Percentiles rank a stretch among this genome's conserved stretches.
Evolutionary conservation across 352 stramenopile genomes (phyloP).

Genomic region (Phytophthora citrophthora): DNA sequence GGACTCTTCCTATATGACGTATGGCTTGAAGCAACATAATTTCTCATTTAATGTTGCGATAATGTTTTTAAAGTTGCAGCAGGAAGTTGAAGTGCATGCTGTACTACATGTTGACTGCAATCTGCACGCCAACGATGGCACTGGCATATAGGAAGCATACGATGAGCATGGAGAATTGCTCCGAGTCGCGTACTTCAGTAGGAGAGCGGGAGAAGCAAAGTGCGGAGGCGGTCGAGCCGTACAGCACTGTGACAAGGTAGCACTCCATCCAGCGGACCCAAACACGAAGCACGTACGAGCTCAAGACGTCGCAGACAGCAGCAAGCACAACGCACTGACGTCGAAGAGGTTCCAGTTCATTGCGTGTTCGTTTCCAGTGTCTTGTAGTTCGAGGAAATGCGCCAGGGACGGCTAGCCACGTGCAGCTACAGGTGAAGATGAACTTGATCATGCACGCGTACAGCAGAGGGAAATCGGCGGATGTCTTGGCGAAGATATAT

Average conservation of each 20-base stretch:
- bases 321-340: constrained; percentile 62
- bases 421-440: constrained; percentile 71
- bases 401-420: constrained; percentile 66
- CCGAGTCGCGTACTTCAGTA: constrained; percentile 58
- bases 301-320: constrained; percentile 62
- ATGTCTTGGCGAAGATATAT: constrained; percentile 58
- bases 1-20: not conserved
- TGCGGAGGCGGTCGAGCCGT: constrained; percentile 14
- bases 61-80: no score
- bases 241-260: constrained; percentile 39
- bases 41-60: no score
- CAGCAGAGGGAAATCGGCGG: constrained; percentile 44
- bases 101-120: constrained; percentile 64
- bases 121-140: constrained; percentile 66
- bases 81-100: not conserved
- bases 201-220: constrained; percentile 51
- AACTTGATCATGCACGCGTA: constrained; percentile 69
- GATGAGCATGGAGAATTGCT: constrained; percentile 62
- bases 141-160: constrained; percentile 67
- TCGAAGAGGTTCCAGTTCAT: constrained; percentile 53
- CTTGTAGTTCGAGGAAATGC: constrained; percentile 64
- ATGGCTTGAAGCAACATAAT: not conserved
- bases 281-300: constrained; percentile 59
- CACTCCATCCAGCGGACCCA: constrained; percentile 71
- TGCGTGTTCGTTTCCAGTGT: constrained; percentile 49